Base-by-base conservation (phyloP, 176 grass and related monocot species). In the Neostapfia colusana region DNA sequence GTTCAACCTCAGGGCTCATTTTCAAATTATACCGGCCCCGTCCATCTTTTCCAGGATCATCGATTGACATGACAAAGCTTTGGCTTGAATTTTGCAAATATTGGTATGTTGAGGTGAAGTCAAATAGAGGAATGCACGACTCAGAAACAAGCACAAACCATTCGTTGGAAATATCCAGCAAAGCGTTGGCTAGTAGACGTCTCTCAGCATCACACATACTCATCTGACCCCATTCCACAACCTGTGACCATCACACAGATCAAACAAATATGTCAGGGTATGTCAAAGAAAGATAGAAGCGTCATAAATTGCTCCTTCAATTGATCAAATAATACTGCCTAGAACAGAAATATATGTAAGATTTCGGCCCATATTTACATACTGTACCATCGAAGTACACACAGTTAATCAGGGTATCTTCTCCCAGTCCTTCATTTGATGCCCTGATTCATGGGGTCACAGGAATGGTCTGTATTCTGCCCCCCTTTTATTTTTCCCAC, bases 141-240 rank as follows among this genome's bases (percentile, higher is more conserved):
- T 95, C 96, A 1, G 92, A 95, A 40, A 99, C 70, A 45, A 99
- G 96, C 18, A 99, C 65, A 81, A 99, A 99, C 81, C 92, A 86
- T 51, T 95, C 87, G 13, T 99, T 95, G 4, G 89, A 92, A 63
- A 95, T 63, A 78, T 99, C 96, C 76, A 99, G 83, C 38, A 99
- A 59, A 44, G 96, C 89, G 25, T 95, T 95, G 5, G 92, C 96
- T 12, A 99, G 76, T 42, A 99, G 78, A 28, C 96, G 89, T 79
- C 90, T 88, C 83, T 99, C 92, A 60, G 96, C 96, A 81, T 99
- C 96, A 78, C 92, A 92, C 96, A 99, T 95, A 60, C 76, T 87
- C 89, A 99, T 99, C 83, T 55, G 42, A 76, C 96, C 96, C 92
- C 96, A 99, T 83, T 90, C 96, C 7, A 89, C 78, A 28, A 90